Evolutionary conservation across 1,139 yeast genomes (phyloP), one percentile per base, ranked within the genome.

Genomic region (Torulaspora globosa): DNA sequence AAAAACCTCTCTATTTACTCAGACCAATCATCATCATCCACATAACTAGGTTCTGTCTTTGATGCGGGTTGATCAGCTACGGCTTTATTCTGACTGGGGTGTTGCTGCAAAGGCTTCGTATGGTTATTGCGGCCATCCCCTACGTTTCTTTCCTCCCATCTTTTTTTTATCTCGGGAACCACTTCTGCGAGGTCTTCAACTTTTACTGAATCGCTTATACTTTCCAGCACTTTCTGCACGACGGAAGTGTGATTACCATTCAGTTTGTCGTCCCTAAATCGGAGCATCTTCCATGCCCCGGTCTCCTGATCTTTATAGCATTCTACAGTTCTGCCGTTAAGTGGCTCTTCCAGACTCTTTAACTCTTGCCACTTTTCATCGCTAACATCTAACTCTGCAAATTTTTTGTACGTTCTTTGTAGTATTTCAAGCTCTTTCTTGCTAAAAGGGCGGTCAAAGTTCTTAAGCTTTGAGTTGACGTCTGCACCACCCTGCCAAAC

Each of bases 191-290:
- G 70, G 55, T 90, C 96, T 46, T 86, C 84, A 53, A 84, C 81
- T 15, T 79, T 73, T 2, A 92, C 96, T 1, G 94, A 85, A 66
- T 92, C 98, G 53, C 80, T 78, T 41, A 94, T 92, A 62, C 95
- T 84, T 52, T 82, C 79, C 43, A 90, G 68, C 36, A 92, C 90
- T 60, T 84, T 90, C 48, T 80, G 81, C 11, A 89, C 96, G 16
- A 86, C 88, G 15, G 82, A 71, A 4, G 80, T 66, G 65, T 88
- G 96, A 63, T 94, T 94, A 9, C 95, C 97, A 59, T 85, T 84
- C 19, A 78, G 68, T 63, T 94, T 94, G 64, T 94, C 99, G 66
- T 92, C 96, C 63, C 99, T 75, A 66, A 92, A 92, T 48, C 99
- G 74, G 48, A 92, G 67, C 73, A 86, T 76, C 50, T 81, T 80